Evolutionary conservation across 352 stramenopile genomes (phyloP).

Genomic region (Pythium volutum): DNA sequence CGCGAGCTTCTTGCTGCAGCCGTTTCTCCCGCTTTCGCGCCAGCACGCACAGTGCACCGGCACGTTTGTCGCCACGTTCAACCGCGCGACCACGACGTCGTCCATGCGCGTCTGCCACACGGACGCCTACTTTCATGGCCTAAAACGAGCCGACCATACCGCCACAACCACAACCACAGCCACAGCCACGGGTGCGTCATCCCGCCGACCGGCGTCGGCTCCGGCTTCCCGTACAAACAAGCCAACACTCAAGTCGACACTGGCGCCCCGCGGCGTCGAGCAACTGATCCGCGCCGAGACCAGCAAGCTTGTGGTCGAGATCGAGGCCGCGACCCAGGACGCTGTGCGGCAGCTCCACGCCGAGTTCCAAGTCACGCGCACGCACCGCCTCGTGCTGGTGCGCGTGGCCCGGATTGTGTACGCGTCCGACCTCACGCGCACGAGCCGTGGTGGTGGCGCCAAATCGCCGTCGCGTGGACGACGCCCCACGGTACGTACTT

Average conservation of each 20-base stretch:
- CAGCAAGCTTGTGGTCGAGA: constrained; percentile 37
- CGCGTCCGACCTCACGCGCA: constrained; percentile 41
- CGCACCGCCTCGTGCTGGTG: constrained; percentile 50
- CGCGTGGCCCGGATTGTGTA: constrained; percentile 55
- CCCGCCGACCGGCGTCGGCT: neutral
- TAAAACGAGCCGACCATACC: constrained; percentile 14
- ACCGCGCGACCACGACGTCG: constrained; percentile 34
- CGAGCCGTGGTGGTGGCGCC: neutral
- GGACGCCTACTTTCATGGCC: constrained; percentile 29
- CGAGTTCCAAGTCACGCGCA: constrained; percentile 58
- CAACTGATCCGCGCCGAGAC: constrained; percentile 53
- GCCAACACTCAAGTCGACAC: neutral
- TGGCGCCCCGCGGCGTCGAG: constrained; percentile 24
- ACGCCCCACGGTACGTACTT: constrained; percentile 22
- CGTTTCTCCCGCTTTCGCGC: constrained; percentile 25
- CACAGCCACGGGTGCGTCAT: constrained; percentile 2
- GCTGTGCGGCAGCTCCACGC: constrained; percentile 43
- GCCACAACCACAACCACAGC: neutral
- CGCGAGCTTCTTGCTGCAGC: constrained; percentile 48
- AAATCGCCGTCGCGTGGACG: neutral
- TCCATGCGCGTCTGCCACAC: constrained; percentile 42
- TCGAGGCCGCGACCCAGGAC: constrained; percentile 42
- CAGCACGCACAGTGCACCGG: constrained; percentile 34
- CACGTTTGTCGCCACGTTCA: constrained; percentile 64
- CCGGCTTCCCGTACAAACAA: neutral